A percentile compares a stretch with the other conserved stretches of the same genome.
These are phyloP conservation scores for Rhododendron ovatum DNA, from an alignment of 148 eudicot species.

Conservation along the genomic window DNA sequence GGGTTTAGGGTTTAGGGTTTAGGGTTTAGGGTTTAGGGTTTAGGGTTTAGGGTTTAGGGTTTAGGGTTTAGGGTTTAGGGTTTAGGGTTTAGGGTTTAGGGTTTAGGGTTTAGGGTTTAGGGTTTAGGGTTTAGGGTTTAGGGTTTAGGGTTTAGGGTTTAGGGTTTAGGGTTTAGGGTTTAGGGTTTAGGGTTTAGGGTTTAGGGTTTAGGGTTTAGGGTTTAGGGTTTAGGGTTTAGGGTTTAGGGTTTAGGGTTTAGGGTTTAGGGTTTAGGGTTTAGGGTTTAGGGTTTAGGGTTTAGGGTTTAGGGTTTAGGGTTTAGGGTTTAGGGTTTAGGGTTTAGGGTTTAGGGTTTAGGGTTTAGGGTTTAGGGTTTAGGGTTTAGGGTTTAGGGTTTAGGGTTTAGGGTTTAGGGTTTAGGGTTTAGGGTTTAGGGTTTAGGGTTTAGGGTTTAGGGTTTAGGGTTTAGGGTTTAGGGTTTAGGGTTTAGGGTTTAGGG, in stretches of 20 bases:
- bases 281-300: too few species aligned
- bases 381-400: too few species aligned
- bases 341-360: too few species aligned
- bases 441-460: too few species aligned
- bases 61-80: not conserved
- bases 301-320: too few species aligned
- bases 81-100: not conserved
- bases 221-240: not conserved
- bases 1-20: not conserved
- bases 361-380: too few species aligned
- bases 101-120: not conserved
- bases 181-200: constrained; percentile 10
- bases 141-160: not conserved
- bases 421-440: too few species aligned
- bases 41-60: constrained; percentile 16
- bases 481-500: too few species aligned
- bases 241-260: not conserved
- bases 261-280: constrained; percentile 9
- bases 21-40: not conserved
- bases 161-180: constrained; percentile 9
- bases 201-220: not conserved
- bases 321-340: too few species aligned
- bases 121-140: constrained; percentile 5
- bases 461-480: too few species aligned
- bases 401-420: too few species aligned